Percentiles rank a stretch among this genome's conserved stretches.
Evolutionary conservation across 2,329 filamentous ascomycete genomes (phyloP).

Genomic region (Sclerotinia trifoliorum): DNA sequence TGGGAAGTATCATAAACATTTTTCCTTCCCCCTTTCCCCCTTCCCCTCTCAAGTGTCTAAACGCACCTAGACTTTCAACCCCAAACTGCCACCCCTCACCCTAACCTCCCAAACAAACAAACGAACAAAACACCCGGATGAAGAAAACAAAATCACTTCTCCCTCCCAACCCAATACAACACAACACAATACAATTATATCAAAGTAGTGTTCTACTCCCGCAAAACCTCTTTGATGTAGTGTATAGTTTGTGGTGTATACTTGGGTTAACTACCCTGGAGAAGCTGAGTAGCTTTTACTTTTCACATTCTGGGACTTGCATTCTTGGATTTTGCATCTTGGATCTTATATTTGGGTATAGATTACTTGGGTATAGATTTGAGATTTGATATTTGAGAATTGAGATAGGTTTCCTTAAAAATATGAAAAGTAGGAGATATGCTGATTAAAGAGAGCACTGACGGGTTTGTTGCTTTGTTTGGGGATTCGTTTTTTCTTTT

Average conservation of each 20-base stretch:
- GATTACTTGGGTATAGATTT: too few relatives aligned
- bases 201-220: conserved; percentile 31
- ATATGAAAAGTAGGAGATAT: conserved; percentile 23
- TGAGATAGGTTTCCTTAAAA: not conserved
- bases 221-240: conserved; percentile 28
- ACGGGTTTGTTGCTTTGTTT: conserved; percentile 25
- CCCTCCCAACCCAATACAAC: not conserved
- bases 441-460: conserved; percentile 41
- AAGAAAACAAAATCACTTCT: conserved; percentile 35
- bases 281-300: conserved; percentile 27
- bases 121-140: conserved; percentile 30
- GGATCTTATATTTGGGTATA: not conserved
- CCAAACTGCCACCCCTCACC: too few relatives aligned
- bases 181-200: not conserved
- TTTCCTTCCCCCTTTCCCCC: not conserved
- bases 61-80: too few relatives aligned
- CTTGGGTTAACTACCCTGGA: conserved; percentile 8
- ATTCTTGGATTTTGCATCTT: not conserved
- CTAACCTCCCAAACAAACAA: too few relatives aligned
- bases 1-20: not conserved
- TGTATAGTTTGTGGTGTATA: too few relatives aligned
- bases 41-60: not conserved
- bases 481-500: too few relatives aligned
- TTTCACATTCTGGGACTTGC: not conserved
- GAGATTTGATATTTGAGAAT: too few relatives aligned